phyloP scores from a whole-genome alignment of 352 stramenopile genomes.

The Phytophthora pini region DNA sequence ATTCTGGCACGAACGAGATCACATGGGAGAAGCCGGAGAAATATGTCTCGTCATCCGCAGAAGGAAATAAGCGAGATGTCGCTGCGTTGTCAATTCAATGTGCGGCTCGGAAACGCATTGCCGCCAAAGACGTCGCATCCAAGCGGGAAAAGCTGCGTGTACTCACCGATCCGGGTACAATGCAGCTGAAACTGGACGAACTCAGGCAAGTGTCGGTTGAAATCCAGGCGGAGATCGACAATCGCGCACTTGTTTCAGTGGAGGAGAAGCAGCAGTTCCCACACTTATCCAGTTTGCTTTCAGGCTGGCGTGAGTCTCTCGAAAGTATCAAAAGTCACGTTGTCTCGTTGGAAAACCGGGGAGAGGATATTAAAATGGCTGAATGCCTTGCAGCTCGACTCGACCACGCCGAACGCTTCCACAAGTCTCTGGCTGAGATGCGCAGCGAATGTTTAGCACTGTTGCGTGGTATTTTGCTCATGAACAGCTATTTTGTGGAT shows the following conservation, averaged over 20 bases:
- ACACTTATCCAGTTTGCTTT: slow-evolving; percentile 41
- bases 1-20: slow-evolving; percentile 36
- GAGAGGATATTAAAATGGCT: slow-evolving; percentile 36
- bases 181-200: slow-evolving; percentile 48
- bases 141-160: slow-evolving; percentile 38
- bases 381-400: slow-evolving; percentile 40
- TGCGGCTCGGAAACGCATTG: slow-evolving; percentile 46
- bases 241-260: slow-evolving; percentile 27
- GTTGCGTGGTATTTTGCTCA: slow-evolving; percentile 50
- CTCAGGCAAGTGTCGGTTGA: slow-evolving; percentile 51
- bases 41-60: slow-evolving; percentile 13
- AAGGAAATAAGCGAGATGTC: slow-evolving; percentile 37
- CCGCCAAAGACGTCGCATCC: slow-evolving; percentile 34
- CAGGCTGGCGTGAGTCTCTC: slow-evolving; percentile 35
- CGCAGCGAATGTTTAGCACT: slow-evolving; percentile 56
- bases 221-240: slow-evolving; percentile 48
- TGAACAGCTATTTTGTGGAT: slow-evolving; percentile 68
- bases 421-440: slow-evolving; percentile 49
- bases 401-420: slow-evolving; percentile 38
- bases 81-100: slow-evolving; percentile 68
- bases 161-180: slow-evolving; percentile 37
- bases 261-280: slow-evolving; percentile 43
- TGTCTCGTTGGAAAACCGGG: slow-evolving; percentile 39
- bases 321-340: slow-evolving; percentile 45
- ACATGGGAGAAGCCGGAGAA: slow-evolving; percentile 43